Evolutionary conservation across 2,329 filamentous ascomycete species (phyloP).

Genomic region (Myriosclerotinia scirpicola): DNA sequence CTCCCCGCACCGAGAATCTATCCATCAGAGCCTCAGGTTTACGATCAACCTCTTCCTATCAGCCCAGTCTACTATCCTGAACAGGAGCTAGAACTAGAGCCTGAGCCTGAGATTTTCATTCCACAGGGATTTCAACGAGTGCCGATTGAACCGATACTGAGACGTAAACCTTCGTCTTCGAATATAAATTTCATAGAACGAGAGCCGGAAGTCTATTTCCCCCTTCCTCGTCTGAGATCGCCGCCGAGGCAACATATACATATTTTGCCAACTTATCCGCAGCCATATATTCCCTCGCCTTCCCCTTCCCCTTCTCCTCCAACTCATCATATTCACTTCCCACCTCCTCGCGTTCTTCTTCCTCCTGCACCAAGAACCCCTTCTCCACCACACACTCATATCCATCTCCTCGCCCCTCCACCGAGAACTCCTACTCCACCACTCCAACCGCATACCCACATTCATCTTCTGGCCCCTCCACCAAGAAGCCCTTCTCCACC

Average conservation of each 20-base stretch:
- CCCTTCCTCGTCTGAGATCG: background rate
- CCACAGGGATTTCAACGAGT: background rate
- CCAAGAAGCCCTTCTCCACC: background rate
- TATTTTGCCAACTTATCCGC: background rate
- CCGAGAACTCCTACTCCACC: background rate
- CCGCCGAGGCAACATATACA: background rate
- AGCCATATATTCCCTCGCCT: background rate
- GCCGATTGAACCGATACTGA: background rate
- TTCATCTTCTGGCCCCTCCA: background rate
- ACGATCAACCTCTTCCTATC: background rate
- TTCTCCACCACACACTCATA: background rate
- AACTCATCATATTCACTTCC: background rate
- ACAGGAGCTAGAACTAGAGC: background rate
- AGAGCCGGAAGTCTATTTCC: background rate
- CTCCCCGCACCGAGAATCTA: background rate
- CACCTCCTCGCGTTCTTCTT: background rate
- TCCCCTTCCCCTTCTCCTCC: background rate
- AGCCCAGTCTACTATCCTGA: conserved; percentile 1
- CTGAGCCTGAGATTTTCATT: background rate
- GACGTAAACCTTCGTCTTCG: background rate
- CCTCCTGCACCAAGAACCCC: background rate
- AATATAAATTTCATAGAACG: background rate
- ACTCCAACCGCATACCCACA: background rate
- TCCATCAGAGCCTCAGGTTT: too few species aligned
- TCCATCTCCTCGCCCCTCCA: background rate